Percentiles rank a stretch among this genome's conserved stretches.
Evolutionary conservation across 108 stramenopile genomes (phyloP).

Genomic region (Pinguiococcus pyrenoidosus): DNA sequence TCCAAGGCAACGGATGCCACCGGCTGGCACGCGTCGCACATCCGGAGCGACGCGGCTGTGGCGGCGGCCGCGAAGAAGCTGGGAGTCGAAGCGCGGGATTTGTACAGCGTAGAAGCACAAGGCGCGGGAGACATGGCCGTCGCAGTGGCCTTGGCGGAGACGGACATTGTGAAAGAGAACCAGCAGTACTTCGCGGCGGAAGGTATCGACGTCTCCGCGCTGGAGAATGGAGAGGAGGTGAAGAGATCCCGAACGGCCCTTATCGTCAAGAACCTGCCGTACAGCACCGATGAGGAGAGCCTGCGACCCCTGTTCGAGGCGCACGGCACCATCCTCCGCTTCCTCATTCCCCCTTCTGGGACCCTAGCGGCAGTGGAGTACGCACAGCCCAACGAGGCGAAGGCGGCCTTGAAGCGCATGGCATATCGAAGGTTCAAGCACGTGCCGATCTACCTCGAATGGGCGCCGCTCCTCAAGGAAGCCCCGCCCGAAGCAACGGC

Average conservation of each 20-base stretch:
- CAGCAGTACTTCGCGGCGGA: conserved; percentile 65
- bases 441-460: conserved; percentile 92
- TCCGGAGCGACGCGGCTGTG: background rate
- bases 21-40: background rate
- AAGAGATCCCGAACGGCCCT: conserved; percentile 44
- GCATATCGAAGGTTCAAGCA: conserved; percentile 86
- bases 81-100: background rate
- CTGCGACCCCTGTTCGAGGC: conserved; percentile 66
- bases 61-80: background rate
- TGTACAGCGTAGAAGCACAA: conserved; percentile 41
- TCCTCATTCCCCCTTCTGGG: conserved; percentile 66
- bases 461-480: conserved; percentile 62
- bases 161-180: conserved; percentile 83
- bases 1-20: background rate
- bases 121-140: conserved; percentile 64
- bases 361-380: conserved; percentile 83
- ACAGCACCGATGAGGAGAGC: conserved; percentile 63
- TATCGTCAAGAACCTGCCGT: conserved; percentile 91
- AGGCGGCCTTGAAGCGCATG: conserved; percentile 67
- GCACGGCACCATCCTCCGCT: conserved; percentile 30
- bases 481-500: conserved; percentile 2
- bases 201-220: conserved; percentile 69
- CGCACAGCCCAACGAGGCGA: conserved; percentile 65
- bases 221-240: conserved; percentile 39
- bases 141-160: conserved; percentile 82